Conservation (phyloP, 805 yeast species). For the Myxozyma monticola region DNA sequence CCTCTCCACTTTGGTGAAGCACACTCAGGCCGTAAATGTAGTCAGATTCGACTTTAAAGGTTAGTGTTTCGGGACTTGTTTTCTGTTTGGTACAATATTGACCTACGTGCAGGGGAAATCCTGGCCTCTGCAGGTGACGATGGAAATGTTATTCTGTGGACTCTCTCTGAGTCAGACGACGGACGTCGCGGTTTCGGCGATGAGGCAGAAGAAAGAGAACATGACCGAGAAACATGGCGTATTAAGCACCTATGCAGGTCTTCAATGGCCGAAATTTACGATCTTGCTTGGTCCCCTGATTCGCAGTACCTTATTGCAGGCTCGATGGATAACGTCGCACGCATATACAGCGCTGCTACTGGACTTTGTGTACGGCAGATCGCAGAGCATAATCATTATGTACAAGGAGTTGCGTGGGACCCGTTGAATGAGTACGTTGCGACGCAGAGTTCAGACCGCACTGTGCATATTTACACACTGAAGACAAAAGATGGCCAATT, state of each 20-base stretch:
- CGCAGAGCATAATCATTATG: constrained; percentile 80
- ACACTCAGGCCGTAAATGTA: constrained; percentile 91
- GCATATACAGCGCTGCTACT: constrained; percentile 60
- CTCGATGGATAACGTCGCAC: constrained; percentile 81
- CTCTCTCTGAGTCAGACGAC: constrained; percentile 35
- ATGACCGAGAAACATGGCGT: constrained; percentile 68
- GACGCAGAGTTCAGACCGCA: constrained; percentile 87
- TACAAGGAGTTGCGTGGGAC: constrained; percentile 97
- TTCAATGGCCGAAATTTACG: constrained; percentile 78
- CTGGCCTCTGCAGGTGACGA: constrained; percentile 96
- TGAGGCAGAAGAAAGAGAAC: constrained; percentile 25
- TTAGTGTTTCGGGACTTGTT: neutral
- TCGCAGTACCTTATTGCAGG: constrained; percentile 77
- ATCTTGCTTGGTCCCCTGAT: constrained; percentile 90
- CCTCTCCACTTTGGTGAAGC: constrained; percentile 77
- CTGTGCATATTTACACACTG: constrained; percentile 67
- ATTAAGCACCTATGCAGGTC: constrained; percentile 59
- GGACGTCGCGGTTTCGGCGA: constrained; percentile 23
- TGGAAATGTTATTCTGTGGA: constrained; percentile 85
- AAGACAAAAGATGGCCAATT: constrained; percentile 38
- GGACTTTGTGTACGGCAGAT: constrained; percentile 61
- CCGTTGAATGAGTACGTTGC: constrained; percentile 75
- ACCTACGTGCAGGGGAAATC: constrained; percentile 38
- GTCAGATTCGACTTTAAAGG: constrained; percentile 79
- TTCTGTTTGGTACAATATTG: neutral